Percentiles rank a stretch among this genome's conserved stretches.
phyloP scores from a whole-genome alignment of 805 yeast species.

The Starmera caribaea region DNA sequence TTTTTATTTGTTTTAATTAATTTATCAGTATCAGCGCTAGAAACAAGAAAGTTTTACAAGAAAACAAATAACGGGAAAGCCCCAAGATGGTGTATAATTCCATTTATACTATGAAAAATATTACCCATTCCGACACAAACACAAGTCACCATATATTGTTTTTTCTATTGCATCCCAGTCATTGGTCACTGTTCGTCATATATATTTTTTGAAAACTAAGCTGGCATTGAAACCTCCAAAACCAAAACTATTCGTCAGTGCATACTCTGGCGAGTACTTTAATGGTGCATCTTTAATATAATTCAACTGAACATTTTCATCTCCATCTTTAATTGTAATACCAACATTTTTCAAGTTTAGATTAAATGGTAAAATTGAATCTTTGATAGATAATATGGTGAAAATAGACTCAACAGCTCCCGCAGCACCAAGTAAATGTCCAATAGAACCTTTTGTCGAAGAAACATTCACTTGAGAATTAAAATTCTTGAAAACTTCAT shows the following conservation, averaged over 20 bases:
- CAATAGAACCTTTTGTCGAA: slow-evolving; percentile 86
- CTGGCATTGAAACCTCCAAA: slow-evolving; percentile 95
- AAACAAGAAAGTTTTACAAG: slow-evolving; percentile 39
- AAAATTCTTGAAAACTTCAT: slow-evolving; percentile 32
- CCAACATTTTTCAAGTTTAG: slow-evolving; percentile 54
- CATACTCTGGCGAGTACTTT: slow-evolving; percentile 39
- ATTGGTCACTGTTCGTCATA: neutral
- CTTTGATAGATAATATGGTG: slow-evolving; percentile 54
- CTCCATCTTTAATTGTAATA: slow-evolving; percentile 35
- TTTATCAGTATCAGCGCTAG: slow-evolving; percentile 45
- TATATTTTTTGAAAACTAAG: slow-evolving; percentile 38
- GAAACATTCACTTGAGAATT: slow-evolving; percentile 42
- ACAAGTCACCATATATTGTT: too few species aligned
- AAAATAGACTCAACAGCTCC: slow-evolving; percentile 90
- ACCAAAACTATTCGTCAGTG: slow-evolving; percentile 86
- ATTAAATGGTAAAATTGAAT: slow-evolving; percentile 66
- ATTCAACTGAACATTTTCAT: slow-evolving; percentile 37
- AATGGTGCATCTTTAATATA: slow-evolving; percentile 38
- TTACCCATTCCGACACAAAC: neutral
- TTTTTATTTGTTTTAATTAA: slow-evolving; percentile 30
- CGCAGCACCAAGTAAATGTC: slow-evolving; percentile 93
- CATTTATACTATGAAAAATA: slow-evolving; percentile 21
- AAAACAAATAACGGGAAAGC: slow-evolving; percentile 11
- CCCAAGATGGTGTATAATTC: slow-evolving; percentile 27
- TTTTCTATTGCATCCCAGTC: neutral